Conservation (phyloP, 1,284 basidiomycete genomes). For the Melampsora abietis-canadensis region DNA sequence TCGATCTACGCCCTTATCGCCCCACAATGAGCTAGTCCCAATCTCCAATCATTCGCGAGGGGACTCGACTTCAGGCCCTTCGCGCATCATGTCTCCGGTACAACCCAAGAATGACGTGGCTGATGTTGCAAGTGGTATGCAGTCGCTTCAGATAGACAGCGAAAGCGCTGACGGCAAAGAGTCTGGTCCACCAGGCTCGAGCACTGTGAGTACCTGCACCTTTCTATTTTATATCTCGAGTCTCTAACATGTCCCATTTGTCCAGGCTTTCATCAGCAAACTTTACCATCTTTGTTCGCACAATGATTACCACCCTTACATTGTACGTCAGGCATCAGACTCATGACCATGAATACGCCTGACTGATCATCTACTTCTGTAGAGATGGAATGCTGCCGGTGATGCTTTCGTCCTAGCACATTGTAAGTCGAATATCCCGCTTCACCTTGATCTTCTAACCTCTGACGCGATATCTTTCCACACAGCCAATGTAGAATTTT, state of each 20-base stretch:
- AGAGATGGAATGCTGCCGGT: conserved; percentile 39
- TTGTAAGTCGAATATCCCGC: neutral
- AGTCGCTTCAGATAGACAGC: neutral
- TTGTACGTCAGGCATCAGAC: conserved; percentile 9
- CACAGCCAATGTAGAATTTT: conserved; percentile 58
- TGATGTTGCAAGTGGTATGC: conserved; percentile 5
- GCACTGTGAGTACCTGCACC: conserved; percentile 18
- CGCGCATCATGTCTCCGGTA: conserved; percentile 5
- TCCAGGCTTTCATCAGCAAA: conserved; percentile 42
- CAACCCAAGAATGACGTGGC: conserved; percentile 20
- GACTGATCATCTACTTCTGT: no score
- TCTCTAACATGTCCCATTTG: neutral
- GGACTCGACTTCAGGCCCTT: conserved; percentile 8
- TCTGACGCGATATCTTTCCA: neutral
- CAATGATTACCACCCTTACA: conserved; percentile 36
- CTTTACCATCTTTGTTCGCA: conserved; percentile 39
- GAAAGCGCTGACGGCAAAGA: neutral
- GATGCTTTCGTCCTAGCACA: conserved; percentile 43
- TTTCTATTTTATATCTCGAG: no score
- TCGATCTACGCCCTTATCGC: conserved; percentile 1
- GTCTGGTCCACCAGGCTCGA: neutral
- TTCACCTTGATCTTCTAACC: neutral
- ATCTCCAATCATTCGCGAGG: conserved; percentile 20
- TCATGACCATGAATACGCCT: neutral
- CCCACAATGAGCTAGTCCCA: conserved; percentile 23